Evolutionary conservation across 768 basidiomycete species (phyloP).

Genomic region (Mrakia gelida): DNA sequence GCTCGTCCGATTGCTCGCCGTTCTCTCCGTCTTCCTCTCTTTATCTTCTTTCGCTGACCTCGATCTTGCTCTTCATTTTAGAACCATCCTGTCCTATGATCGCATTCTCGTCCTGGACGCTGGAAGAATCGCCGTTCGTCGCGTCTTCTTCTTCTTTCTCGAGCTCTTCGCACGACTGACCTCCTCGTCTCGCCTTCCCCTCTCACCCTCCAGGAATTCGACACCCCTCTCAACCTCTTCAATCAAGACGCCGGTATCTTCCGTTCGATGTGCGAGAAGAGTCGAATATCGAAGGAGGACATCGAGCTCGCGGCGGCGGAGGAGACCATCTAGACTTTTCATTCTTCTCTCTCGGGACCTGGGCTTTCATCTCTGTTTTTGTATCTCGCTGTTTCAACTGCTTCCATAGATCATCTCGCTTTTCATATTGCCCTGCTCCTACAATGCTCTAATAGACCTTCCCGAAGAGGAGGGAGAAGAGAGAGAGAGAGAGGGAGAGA

Average conservation of each 20-base stretch:
- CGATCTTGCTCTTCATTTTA: not conserved
- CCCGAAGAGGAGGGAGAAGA: not conserved
- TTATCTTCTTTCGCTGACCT: not conserved
- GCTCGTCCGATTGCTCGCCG: constrained; percentile 50
- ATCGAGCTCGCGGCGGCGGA: constrained; percentile 44
- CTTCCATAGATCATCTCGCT: not conserved
- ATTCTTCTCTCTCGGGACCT: not conserved
- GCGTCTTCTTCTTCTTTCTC: not conserved
- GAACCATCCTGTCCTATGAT: constrained; percentile 23
- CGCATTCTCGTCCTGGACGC: constrained; percentile 16
- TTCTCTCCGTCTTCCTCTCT: not conserved
- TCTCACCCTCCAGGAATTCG: constrained; percentile 56
- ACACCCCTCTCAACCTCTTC: constrained; percentile 68
- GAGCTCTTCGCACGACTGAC: not conserved
- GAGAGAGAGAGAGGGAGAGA: not conserved
- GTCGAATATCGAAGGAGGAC: constrained; percentile 69
- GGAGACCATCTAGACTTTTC: not conserved
- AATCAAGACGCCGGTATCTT: constrained; percentile 61
- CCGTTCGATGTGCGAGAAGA: constrained; percentile 77
- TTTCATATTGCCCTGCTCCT: not conserved
- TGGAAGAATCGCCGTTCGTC: constrained; percentile 9
- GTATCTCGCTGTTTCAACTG: not conserved
- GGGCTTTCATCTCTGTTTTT: no score
- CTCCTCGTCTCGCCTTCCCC: not conserved
- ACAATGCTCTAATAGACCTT: not conserved